A percentile compares a stretch with the other conserved stretches of the same genome.
phyloP scores from a whole-genome alignment of 1,139 yeast species.

The Nakaseomyces delphensis region DNA sequence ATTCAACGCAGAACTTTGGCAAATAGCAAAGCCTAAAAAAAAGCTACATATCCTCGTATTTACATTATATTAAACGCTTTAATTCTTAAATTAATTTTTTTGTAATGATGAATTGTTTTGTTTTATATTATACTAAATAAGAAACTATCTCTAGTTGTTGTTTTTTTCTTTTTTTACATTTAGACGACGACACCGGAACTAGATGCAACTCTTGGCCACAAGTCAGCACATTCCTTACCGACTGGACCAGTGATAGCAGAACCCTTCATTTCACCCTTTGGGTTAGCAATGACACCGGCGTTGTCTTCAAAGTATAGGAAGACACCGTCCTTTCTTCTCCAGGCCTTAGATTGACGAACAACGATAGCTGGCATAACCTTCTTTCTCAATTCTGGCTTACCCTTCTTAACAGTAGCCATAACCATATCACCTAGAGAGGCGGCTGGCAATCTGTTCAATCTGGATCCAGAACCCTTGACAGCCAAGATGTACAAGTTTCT shows the following conservation, averaged over 20 bases:
- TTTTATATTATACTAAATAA: slow-evolving; percentile 5
- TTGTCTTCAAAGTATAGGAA: slow-evolving; percentile 99
- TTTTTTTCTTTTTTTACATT: slow-evolving; percentile 16
- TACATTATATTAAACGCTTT: neutral
- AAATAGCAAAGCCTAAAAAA: neutral
- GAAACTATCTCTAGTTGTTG: slow-evolving; percentile 5
- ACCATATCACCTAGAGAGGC: slow-evolving; percentile 99
- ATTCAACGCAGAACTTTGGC: too few species aligned
- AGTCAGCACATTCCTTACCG: slow-evolving; percentile 99
- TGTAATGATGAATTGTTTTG: slow-evolving; percentile 4
- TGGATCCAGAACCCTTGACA: slow-evolving; percentile 99
- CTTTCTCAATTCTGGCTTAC: slow-evolving; percentile 99
- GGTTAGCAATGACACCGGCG: slow-evolving; percentile 99
- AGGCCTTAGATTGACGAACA: slow-evolving; percentile 98
- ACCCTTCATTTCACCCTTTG: slow-evolving; percentile 99
- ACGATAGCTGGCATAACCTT: slow-evolving; percentile 99
- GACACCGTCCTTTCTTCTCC: slow-evolving; percentile 99
- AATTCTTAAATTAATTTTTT: neutral
- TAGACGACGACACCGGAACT: slow-evolving; percentile 99
- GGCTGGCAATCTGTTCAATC: slow-evolving; percentile 99
- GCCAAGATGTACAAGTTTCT: slow-evolving; percentile 98
- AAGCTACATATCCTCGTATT: neutral
- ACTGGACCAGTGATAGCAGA: slow-evolving; percentile 99
- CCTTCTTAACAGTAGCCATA: slow-evolving; percentile 99
- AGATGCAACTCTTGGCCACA: slow-evolving; percentile 99